A percentile compares a stretch with the other conserved stretches of the same genome.
These are phyloP conservation scores for Apophysomyces ossiformis DNA, from an alignment of 371 early-diverging fungal genomes.

Conservation along the genomic window DNA sequence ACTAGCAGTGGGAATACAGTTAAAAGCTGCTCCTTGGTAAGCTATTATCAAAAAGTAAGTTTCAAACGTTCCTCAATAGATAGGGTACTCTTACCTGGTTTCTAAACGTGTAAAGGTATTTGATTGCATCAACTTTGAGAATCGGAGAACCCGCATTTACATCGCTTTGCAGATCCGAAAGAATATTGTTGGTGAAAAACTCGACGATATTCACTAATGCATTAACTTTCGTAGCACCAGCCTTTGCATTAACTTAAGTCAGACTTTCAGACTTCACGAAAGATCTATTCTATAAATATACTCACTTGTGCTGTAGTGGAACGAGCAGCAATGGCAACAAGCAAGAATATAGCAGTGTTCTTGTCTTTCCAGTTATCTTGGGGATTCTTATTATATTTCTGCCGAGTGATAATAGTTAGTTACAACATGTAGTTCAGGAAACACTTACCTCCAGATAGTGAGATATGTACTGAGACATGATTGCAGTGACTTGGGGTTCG, in stretches of 20 bases:
- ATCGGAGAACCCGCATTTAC: slow-evolving; percentile 80
- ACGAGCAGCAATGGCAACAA: slow-evolving; percentile 85
- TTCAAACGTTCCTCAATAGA: background rate
- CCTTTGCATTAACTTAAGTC: slow-evolving; percentile 30
- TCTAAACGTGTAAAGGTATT: slow-evolving; percentile 91
- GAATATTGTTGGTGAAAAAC: slow-evolving; percentile 82
- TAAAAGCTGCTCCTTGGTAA: slow-evolving; percentile 78
- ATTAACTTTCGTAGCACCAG: slow-evolving; percentile 84
- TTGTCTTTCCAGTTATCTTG: slow-evolving; percentile 92
- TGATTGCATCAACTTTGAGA: slow-evolving; percentile 92
- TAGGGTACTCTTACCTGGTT: slow-evolving; percentile 63
- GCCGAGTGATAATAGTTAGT: slow-evolving; percentile 1
- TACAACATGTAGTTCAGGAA: background rate
- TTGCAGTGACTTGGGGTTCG: slow-evolving; percentile 79
- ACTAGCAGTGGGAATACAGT: slow-evolving; percentile 81
- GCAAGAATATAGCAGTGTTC: slow-evolving; percentile 92
- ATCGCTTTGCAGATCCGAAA: slow-evolving; percentile 80
- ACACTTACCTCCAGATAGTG: slow-evolving; percentile 66
- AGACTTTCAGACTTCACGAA: slow-evolving; percentile 10
- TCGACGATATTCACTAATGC: slow-evolving; percentile 79
- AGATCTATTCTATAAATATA: background rate
- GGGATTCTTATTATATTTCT: slow-evolving; percentile 74
- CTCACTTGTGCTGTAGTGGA: slow-evolving; percentile 59
- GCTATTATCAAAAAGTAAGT: slow-evolving; percentile 25
- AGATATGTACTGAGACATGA: slow-evolving; percentile 78